Evolutionary conservation across 1,139 yeast species (phyloP).

Genomic region (Suhomyces taliae): DNA sequence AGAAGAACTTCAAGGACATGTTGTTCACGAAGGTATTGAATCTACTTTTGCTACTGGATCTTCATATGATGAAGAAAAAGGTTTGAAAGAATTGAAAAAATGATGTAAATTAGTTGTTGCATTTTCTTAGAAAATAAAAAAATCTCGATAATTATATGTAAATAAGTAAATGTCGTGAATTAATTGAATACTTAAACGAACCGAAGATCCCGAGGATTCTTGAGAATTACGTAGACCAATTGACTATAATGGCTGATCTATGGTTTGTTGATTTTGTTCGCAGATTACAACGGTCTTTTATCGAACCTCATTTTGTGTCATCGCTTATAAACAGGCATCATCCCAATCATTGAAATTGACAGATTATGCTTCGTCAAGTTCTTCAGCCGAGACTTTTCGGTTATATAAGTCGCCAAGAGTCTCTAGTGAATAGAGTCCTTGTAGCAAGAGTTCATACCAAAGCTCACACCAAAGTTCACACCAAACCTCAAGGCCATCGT

Average conservation of each 20-base stretch:
- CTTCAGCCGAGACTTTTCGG: neutral
- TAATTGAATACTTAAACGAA: too few relatives aligned
- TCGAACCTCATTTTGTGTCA: neutral
- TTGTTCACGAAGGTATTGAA: constrained; percentile 26
- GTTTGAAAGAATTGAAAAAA: neutral
- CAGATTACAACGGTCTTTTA: neutral
- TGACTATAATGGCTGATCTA: too few relatives aligned
- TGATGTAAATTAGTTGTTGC: neutral
- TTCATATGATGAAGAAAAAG: constrained; percentile 11
- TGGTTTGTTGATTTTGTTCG: neutral
- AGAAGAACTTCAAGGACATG: constrained; percentile 39
- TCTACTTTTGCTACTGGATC: constrained; percentile 8
- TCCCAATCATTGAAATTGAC: too few relatives aligned
- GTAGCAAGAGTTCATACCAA: neutral
- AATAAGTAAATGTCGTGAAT: neutral
- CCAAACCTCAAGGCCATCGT: neutral
- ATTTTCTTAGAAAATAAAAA: too few relatives aligned
- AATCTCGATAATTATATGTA: too few relatives aligned
- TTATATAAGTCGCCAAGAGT: too few relatives aligned
- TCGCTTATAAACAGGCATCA: neutral
- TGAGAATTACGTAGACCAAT: too few relatives aligned
- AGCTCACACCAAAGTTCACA: neutral
- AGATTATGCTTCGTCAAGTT: neutral
- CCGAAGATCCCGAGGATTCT: too few relatives aligned
- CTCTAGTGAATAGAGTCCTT: neutral